Base-by-base conservation (phyloP, 2,329 filamentous ascomycete genomes). In the Passalora sequoiae region DNA sequence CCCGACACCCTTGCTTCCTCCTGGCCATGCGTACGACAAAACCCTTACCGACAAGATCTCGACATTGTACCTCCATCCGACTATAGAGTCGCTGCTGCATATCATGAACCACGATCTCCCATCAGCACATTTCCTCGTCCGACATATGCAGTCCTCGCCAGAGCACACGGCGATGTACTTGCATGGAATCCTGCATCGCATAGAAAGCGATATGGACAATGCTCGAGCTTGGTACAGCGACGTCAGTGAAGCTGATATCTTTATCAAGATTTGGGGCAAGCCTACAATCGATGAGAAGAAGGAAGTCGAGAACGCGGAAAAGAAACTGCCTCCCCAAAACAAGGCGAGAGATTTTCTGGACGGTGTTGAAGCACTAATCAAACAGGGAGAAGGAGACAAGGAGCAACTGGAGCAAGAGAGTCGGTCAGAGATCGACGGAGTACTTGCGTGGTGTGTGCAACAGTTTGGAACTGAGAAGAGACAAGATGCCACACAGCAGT, bases 181-280 rank as follows among this genome's bases (percentile, higher is more conserved):
- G 1, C 73, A 76, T 48, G 67, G 68, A 3, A 69, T 77, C 10
- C 54, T 77, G 47, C 72, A 76, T 44, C 62, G 72, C 1, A 63
- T 73, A 19, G 74, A 76, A 56, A 72, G 73, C 3, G 73, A 76
- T 43, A 67, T 71, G 40, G 60, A 68, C 17, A 75, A 76, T 48
- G 66, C 71, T 5, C 54, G 69, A 24, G 66, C 67, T 0, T 76
- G 73, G 74, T 69, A 73, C 40, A 51, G 59, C 1, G 68, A 75
- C 54, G 69, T 76, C 3, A 54, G 50, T 10, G 60, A 61, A 3
- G 56, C 51, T 13, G 66, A 66, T 9, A 52, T 60, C 7, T 68
- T 67, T 40, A 38, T 42, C 53, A 43, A 49, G 28, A 53, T 66
- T 38, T 66, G 68, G 66, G 58, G 60, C 17, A 62, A 32, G 49